phyloP scores from a whole-genome alignment of 177 flowering plant genomes.

The Tripterygium wilfordii region DNA sequence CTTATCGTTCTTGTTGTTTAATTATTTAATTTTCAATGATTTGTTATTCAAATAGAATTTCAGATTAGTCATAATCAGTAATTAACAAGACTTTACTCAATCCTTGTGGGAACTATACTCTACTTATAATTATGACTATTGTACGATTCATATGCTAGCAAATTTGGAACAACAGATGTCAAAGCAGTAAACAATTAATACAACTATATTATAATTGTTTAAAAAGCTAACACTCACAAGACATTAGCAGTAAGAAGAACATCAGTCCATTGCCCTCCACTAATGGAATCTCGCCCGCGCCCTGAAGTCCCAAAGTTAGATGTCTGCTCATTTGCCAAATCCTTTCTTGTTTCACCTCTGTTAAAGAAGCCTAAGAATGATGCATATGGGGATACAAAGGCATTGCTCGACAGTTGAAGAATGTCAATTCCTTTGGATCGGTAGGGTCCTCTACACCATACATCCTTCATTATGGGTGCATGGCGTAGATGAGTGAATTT shows the following conservation, averaged over 20 bases:
- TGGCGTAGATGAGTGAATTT: constrained; percentile 26
- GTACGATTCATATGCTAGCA: too few relatives aligned
- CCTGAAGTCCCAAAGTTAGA: constrained; percentile 26
- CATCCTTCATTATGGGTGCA: constrained; percentile 24
- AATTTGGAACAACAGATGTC: background rate
- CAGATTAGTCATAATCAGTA: background rate
- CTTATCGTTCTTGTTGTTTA: too few relatives aligned
- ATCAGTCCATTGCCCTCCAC: constrained; percentile 56
- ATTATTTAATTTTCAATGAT: too few relatives aligned
- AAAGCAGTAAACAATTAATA: too few relatives aligned
- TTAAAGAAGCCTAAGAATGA: constrained; percentile 40
- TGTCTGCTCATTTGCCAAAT: constrained; percentile 14
- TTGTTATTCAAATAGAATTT: too few relatives aligned
- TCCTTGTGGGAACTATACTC: too few relatives aligned
- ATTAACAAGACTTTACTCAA: background rate
- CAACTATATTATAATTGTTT: background rate
- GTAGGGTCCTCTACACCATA: constrained; percentile 21
- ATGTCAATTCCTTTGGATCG: constrained; percentile 24
- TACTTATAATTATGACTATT: too few relatives aligned
- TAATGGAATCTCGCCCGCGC: constrained; percentile 22
- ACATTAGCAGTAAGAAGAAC: constrained; percentile 61
- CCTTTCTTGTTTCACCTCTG: constrained; percentile 28
- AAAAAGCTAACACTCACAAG: constrained; percentile 42
- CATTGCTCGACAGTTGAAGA: constrained; percentile 24
- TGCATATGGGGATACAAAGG: constrained; percentile 25